Conservation (phyloP, 441 rosid genomes). For the Rhodomyrtus psidioides region DNA sequence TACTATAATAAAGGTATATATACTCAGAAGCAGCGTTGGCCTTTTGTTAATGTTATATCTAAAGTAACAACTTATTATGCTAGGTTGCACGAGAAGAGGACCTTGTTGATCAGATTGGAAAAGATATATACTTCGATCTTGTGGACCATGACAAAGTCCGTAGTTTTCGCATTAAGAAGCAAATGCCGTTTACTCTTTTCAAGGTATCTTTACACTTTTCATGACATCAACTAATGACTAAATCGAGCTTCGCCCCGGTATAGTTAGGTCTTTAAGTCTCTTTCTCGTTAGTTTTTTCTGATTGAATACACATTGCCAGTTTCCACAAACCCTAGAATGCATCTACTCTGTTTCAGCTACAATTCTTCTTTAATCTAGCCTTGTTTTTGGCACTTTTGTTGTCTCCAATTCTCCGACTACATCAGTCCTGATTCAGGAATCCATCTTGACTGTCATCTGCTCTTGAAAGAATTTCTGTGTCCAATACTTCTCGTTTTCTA, state of each 20-base stretch:
- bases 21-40: neutral
- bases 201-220: slow-evolving; percentile 41
- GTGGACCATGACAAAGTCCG: slow-evolving; percentile 92
- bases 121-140: slow-evolving; percentile 82
- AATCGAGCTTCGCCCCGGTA: neutral
- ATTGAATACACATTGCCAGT: neutral
- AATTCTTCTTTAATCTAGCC: neutral
- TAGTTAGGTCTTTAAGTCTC: neutral
- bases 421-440: neutral
- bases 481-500: neutral
- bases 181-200: slow-evolving; percentile 54
- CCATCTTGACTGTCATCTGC: neutral
- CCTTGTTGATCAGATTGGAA: slow-evolving; percentile 78
- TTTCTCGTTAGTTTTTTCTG: neutral
- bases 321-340: neutral
- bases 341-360: neutral
- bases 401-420: neutral
- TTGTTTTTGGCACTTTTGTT: neutral
- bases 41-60: neutral
- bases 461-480: neutral
- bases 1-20: slow-evolving; percentile 61
- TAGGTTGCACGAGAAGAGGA: slow-evolving; percentile 94
- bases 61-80: slow-evolving; percentile 8
- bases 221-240: neutral
- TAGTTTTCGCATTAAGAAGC: slow-evolving; percentile 72